Evolutionary conservation across 78 protist genomes (phyloP), one percentile per base, ranked within the genome.

Genomic region (Paulinella micropora): DNA sequence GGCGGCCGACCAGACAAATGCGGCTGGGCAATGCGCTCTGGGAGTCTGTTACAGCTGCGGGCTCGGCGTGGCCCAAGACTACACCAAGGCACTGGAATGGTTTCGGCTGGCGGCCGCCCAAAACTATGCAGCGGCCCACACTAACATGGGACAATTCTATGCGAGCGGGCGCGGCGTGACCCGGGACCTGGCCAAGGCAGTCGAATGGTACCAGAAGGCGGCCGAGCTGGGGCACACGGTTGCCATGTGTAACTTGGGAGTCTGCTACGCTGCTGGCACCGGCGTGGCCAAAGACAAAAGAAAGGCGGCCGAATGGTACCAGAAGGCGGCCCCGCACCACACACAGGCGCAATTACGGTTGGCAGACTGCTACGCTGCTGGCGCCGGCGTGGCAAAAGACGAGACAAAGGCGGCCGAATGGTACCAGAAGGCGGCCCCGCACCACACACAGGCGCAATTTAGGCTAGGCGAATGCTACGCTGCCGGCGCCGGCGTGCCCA

Each of bases 231-330:
- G 84, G 84, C 84, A 81, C 28, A 29, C 84, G 6, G 28, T 31
- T 32, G 84, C 84, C 29, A 81, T 81, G 26, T 81, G 84, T 29
- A 81, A 81, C 15, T 29, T 81, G 39, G 84, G 84, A 4, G 84
- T 81, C 29, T 81, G 84, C 84, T 81, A 81, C 84, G 28, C 9
- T 15, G 28, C 9, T 15, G 84, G 84, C 39, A 81, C 84, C 26
- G 84, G 84, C 6, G 84, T 81, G 26, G 84, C 29, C 9, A 29
- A 31, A 15, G 34, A 81, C 34, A 15, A 81, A 3, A 28, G 28
- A 81, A 81, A 81, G 28, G 84, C 84, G 34, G 84, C 84, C 84
- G 84, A 81, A 32, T 81, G 9, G 15, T 81, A 81, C 84, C 84
- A 81, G 28, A 81, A 81, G 15, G 84, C 84, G 28, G 84, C 84